Percentiles rank a stretch among this genome's conserved stretches.
phyloP scores from a whole-genome alignment of 768 basidiomycete genomes.

The Termitomyces sp. region DNA sequence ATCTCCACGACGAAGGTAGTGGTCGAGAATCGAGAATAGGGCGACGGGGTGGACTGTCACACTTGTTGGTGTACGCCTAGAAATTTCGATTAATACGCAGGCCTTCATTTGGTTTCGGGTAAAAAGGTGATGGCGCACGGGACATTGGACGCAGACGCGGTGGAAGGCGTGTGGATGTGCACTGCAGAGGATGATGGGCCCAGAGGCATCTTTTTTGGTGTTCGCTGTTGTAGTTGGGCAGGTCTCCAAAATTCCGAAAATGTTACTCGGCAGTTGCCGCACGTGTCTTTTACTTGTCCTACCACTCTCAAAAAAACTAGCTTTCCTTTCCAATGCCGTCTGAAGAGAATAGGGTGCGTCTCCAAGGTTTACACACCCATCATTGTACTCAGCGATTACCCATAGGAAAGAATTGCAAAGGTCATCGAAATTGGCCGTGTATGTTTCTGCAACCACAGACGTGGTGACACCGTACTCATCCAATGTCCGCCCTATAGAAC shows the following conservation, averaged over 20 bases:
- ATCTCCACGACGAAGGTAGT: constrained; percentile 87
- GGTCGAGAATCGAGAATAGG: constrained; percentile 93
- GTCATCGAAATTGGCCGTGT: constrained; percentile 81
- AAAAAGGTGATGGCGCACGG: constrained; percentile 31
- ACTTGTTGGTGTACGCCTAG: constrained; percentile 65
- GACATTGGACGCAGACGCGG: constrained; percentile 29
- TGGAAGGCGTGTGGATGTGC: constrained; percentile 38
- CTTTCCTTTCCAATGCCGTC: constrained; percentile 60
- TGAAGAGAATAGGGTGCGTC: constrained; percentile 80
- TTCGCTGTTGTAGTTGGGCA: constrained; percentile 2
- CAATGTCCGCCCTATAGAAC: constrained; percentile 47
- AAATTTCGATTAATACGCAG: constrained; percentile 7
- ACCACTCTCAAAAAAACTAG: constrained; percentile 14
- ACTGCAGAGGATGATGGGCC: constrained; percentile 49
- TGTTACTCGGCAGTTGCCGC: constrained; percentile 38
- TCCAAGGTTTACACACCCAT: constrained; percentile 5
- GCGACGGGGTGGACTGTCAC: constrained; percentile 90
- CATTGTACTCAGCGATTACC: not conserved
- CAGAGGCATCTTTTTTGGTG: constrained; percentile 38
- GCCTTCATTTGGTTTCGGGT: not conserved
- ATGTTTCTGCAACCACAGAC: constrained; percentile 27
- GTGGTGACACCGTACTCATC: constrained; percentile 7
- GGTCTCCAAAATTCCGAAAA: constrained; percentile 23
- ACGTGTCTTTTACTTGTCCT: constrained; percentile 18
- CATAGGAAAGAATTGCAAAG: constrained; percentile 79